Conservation (phyloP, 2,329 filamentous ascomycete species). For the Keithomyces neogunnii region DNA sequence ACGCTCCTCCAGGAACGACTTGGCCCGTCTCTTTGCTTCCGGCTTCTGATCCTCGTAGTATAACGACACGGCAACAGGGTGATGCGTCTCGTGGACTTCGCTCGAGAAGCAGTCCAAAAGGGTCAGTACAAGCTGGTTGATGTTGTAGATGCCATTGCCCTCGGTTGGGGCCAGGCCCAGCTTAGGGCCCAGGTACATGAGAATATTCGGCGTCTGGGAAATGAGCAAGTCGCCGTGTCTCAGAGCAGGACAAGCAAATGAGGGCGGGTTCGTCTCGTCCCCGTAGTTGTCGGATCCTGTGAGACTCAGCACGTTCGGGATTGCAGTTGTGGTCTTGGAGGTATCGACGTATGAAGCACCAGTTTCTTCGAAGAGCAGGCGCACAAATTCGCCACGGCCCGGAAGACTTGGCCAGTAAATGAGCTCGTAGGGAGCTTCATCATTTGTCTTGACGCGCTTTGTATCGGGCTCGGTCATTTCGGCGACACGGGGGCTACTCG, state of each 20-base stretch:
- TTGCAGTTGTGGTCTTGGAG: conserved; percentile 35
- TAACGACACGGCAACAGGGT: conserved; percentile 50
- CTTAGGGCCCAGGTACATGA: conserved; percentile 57
- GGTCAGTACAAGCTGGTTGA: conserved; percentile 59
- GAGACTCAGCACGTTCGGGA: conserved; percentile 38
- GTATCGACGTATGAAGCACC: conserved; percentile 56
- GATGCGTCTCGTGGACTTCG: conserved; percentile 69
- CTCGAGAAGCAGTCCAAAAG: conserved; percentile 62
- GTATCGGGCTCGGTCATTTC: conserved; percentile 14
- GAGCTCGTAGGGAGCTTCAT: conserved; percentile 49
- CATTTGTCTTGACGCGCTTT: conserved; percentile 24
- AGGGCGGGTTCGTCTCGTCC: conserved; percentile 52
- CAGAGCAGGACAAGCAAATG: conserved; percentile 59
- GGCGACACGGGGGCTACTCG: too few species aligned
- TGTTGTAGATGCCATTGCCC: conserved; percentile 39
- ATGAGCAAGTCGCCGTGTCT: conserved; percentile 53
- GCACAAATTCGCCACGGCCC: conserved; percentile 66
- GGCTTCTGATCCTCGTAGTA: conserved; percentile 72
- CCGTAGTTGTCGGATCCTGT: conserved; percentile 37
- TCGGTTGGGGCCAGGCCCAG: conserved; percentile 44
- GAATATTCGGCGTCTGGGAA: conserved; percentile 64
- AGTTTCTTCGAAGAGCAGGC: conserved; percentile 63
- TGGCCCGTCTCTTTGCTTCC: conserved; percentile 50
- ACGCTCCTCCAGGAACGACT: conserved; percentile 49
- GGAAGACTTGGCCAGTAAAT: conserved; percentile 67